phyloP scores from a whole-genome alignment of 1,284 basidiomycete species.

The Malassezia furfur region DNA sequence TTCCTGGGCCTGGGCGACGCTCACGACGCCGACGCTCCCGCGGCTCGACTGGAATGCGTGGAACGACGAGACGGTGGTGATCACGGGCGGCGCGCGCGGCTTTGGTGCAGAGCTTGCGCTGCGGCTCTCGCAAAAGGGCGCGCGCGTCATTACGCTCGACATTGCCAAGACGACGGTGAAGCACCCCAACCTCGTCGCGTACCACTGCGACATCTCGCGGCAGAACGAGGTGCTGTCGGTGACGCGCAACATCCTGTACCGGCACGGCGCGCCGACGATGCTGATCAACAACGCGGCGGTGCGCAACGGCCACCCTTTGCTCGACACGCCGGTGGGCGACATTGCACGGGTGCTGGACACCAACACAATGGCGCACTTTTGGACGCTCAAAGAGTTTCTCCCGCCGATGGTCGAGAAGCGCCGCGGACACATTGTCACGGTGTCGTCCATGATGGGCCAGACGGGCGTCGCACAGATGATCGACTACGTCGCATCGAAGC shows the following conservation, averaged over 20 bases:
- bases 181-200: slow-evolving; percentile 23
- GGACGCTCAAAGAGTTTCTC: slow-evolving; percentile 83
- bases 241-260: not conserved
- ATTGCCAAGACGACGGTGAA: not conserved
- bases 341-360: slow-evolving; percentile 62
- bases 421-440: slow-evolving; percentile 67
- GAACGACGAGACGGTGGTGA: slow-evolving; percentile 26
- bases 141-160: slow-evolving; percentile 75
- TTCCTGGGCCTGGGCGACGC: not conserved
- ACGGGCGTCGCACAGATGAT: slow-evolving; percentile 65
- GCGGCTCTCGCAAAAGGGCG: slow-evolving; percentile 67
- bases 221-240: slow-evolving; percentile 1
- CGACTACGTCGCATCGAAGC: slow-evolving; percentile 46
- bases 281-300: slow-evolving; percentile 94
- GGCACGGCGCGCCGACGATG: slow-evolving; percentile 55
- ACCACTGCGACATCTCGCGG: slow-evolving; percentile 30
- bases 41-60: slow-evolving; percentile 6
- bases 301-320: slow-evolving; percentile 72
- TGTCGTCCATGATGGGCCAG: slow-evolving; percentile 65
- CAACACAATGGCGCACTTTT: slow-evolving; percentile 80
- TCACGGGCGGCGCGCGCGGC: slow-evolving; percentile 63
- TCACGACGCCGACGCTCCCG: not conserved
- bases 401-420: slow-evolving; percentile 71
- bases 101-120: slow-evolving; percentile 76
- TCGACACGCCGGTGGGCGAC: slow-evolving; percentile 69